Evolutionary conservation across 2,329 filamentous ascomycete genomes (phyloP), one percentile per base, ranked within the genome.

Genomic region (Cladosporium sp.): DNA sequence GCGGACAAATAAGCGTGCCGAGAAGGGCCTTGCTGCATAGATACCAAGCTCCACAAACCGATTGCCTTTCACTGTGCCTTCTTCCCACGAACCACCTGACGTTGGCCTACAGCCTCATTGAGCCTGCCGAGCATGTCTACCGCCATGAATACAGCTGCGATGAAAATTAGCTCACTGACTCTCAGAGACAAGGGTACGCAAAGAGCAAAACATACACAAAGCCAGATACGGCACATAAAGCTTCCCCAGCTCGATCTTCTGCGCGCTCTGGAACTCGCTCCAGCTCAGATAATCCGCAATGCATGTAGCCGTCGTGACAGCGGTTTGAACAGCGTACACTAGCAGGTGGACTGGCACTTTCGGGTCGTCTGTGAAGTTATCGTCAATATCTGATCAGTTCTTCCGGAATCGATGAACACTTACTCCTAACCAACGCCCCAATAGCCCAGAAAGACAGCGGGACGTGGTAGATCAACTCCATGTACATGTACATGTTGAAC

Each of bases 401-500:
- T 18, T 43, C 43, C 32, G 4, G 13, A 28, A n/a, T 34, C 9
- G 28, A 48, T 4, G 22, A 1, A 10, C 5, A 65, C 68, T 52
- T 66, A 82, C 80, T 71, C 57, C 68, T 68, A 4, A 77, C 59
- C 9, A 85, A 66, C 1, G 74, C 82, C n/a, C 73, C 66, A 14
- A 85, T 69, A 0, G 79, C 78, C 80, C 80, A 85, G 11, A 82
- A 49, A 43, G 77, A 81, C 14, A 84, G 61, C 0, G 84, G 84
- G 0, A 82, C 66, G 65, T 86, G 83, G 61, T 80, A 83, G 14
- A 81, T 53, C 2, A 79, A 62, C 63, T 87, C 84, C 62, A 85
- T 76, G 64, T 74, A 77, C 22, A 77, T 74, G 62, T 79, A 83
- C 11, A 72, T 58, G 9, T 68, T 70, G 63, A 86, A 86, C 77